Evolutionary conservation across 2,329 filamentous ascomycete genomes (phyloP).

Genomic region (Epichloe sylvatica): DNA sequence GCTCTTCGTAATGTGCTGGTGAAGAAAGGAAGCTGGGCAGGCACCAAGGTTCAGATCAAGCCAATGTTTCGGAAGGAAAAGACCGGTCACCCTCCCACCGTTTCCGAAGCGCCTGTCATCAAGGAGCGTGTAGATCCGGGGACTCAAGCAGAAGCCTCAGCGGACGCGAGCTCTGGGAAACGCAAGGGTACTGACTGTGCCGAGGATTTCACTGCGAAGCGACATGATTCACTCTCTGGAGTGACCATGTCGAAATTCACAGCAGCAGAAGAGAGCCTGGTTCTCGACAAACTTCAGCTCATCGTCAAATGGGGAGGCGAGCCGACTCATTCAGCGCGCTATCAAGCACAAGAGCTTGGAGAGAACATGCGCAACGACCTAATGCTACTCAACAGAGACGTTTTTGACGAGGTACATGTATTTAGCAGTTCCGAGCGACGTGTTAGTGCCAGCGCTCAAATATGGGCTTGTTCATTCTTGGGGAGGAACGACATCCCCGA

Average conservation of each 20-base stretch:
- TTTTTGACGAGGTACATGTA: constrained; percentile 82
- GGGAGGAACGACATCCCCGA: constrained; percentile 72
- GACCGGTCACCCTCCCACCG: constrained; percentile 38
- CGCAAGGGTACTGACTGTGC: constrained; percentile 5
- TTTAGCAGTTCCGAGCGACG: constrained; percentile 93
- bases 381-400: constrained; percentile 80
- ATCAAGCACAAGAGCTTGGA: constrained; percentile 89
- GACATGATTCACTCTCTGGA: constrained; percentile 76
- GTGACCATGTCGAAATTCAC: constrained; percentile 89
- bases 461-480: constrained; percentile 83
- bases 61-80: constrained; percentile 94
- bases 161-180: constrained; percentile 6
- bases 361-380: constrained; percentile 94
- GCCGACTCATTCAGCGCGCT: constrained; percentile 90
- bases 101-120: constrained; percentile 21
- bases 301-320: constrained; percentile 99
- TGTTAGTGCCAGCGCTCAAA: constrained; percentile 91
- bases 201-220: constrained; percentile 30
- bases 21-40: constrained; percentile 86
- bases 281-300: constrained; percentile 89
- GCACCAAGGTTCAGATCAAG: constrained; percentile 98
- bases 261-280: constrained; percentile 80
- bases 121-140: constrained; percentile 17
- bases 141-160: constrained; percentile 9
- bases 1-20: constrained; percentile 73